Evolutionary conservation across 2,329 filamentous ascomycete genomes (phyloP).

Genomic region (Fusarium sp.): DNA sequence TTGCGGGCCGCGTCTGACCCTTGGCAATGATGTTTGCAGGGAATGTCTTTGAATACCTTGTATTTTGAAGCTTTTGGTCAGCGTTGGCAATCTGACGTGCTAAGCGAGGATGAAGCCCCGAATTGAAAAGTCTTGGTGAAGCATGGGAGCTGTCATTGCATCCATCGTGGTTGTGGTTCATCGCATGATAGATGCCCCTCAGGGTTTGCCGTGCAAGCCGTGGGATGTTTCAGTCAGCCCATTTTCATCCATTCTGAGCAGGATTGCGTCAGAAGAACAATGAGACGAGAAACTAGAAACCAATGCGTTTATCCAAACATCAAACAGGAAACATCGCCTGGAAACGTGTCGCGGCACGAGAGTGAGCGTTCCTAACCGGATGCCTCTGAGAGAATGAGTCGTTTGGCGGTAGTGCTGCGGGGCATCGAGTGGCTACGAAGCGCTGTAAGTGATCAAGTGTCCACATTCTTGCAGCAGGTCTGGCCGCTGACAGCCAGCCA

Average conservation of each 20-base stretch:
- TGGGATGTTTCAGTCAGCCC: slow-evolving; percentile 40
- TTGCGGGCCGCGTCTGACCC: slow-evolving; percentile 37
- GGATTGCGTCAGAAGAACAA: slow-evolving; percentile 34
- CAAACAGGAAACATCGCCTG: slow-evolving; percentile 29
- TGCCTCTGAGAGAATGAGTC: slow-evolving; percentile 39
- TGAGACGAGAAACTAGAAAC: slow-evolving; percentile 17
- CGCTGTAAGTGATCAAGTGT: slow-evolving; percentile 21
- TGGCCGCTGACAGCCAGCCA: slow-evolving; percentile 36
- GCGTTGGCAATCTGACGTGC: slow-evolving; percentile 27
- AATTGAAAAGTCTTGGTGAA: slow-evolving; percentile 15
- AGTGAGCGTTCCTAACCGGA: slow-evolving; percentile 32
- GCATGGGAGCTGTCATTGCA: slow-evolving; percentile 1
- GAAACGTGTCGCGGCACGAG: slow-evolving; percentile 26
- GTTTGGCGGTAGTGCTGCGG: slow-evolving; percentile 38
- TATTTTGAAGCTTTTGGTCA: slow-evolving; percentile 10
- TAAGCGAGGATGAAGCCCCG: slow-evolving; percentile 16
- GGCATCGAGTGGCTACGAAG: slow-evolving; percentile 41
- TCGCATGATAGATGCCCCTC: slow-evolving; percentile 23
- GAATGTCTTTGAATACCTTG: slow-evolving; percentile 6
- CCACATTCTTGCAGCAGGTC: slow-evolving; percentile 25
- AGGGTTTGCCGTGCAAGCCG: slow-evolving; percentile 16
- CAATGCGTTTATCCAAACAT: slow-evolving; percentile 26
- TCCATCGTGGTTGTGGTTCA: slow-evolving; percentile 15
- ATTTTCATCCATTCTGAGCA: slow-evolving; percentile 19
- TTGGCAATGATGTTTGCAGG: slow-evolving; percentile 40